Evolutionary conservation across 75 land plant genomes (phyloP), one percentile per base, ranked within the genome.

Genomic region (Sequoia sempervirens): DNA sequence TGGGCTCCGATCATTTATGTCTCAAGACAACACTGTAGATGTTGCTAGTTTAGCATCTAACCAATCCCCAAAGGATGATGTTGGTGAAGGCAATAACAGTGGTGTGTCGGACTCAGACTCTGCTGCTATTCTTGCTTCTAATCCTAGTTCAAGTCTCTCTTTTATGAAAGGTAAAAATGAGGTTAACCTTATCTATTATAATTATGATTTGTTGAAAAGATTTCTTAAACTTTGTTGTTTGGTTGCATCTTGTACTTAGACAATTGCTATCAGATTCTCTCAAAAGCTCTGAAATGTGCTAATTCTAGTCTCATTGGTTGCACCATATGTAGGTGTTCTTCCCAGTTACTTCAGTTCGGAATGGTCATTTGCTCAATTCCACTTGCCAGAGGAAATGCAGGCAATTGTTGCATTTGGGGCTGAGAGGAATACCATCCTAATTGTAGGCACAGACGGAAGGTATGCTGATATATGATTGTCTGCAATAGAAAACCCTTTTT

Each of bases 291-390:
- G 10, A 74, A 79, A 70, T 83, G 20, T 38, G 10, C 37, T 18
- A 79, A 79, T 83, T 79, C 41, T 83, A 30, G 26, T 9, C 5
- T 36, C 5, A 32, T 45, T 61, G 20, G 15, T 47, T 56, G 40
- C 43, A 30, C 30, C n/a, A 32, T 28, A 43, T 37, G 85, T 87
- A 96, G 98, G 97, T 20, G 98, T 95, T 17, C 83, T 96, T 72
- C 98, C 98, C 10, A 96, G 87, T 80, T 96, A 96, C 85, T 95
- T 96, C 84, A 89, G 94, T 81, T 96, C 98, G 28, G 98, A 96
- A 80, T 96, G 98, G 98, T 96, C 98, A n/a, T 92, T 96, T 58
- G 93, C 98, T 40, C 98, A 96, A 83, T 96, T 95, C 81, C 90
- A 93, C 17, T 83, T 95, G 83, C 92, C 85, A 40, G 98, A 95